Base-by-base conservation (phyloP, 805 yeast genomes). In the Saccharomycopsis sp. region DNA sequence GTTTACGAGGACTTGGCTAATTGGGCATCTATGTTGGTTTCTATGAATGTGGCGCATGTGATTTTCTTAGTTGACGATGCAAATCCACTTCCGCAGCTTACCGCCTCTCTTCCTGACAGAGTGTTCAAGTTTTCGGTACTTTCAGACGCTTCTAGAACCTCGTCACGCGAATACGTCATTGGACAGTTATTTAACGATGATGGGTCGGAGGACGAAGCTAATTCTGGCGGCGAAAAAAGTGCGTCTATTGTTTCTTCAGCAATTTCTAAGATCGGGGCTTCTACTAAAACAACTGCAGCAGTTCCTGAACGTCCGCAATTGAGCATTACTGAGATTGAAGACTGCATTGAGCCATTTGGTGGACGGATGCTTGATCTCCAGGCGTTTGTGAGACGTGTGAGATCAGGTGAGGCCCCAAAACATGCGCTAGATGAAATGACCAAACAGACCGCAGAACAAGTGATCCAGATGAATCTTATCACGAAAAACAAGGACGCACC, bases 311-410 rank as follows among this genome's bases (percentile, higher is more conserved):
- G 25, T n/a, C 54, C 54, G 19, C 25, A n/a, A 24, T 52, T 23
- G 25, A 23, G 35, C 20, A 24, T 52, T 8, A 14, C 35, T 24
- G 54, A 52, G 35, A 75, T 91, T 23, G 85, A 82, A 23, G 71
- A 73, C 3, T 79, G 85, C 35, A 72, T 92, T 38, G 82, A 75
- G 25, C 96, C 96, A 12, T 72, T 94, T 25, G 99, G 99, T 20
- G 99, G 99, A 47, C 83, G 99, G 62, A 87, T 93, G 92, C 77
- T 91, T 52, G 99, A 94, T 70, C 76, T 94, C 55, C 97, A 94
- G 71, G 86, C 93, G 29, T 91, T 89, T 72, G 87, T 87, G 1
- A 81, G 98, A 68, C 86, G 98, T 55, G 81, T 94, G 17, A 84
- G 84, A 65, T 83, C 93, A 0, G 99, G 99, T 3, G 99, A 94